Base-by-base conservation (phyloP, 1,139 yeast species). In the Yamadazyma sp. region DNA sequence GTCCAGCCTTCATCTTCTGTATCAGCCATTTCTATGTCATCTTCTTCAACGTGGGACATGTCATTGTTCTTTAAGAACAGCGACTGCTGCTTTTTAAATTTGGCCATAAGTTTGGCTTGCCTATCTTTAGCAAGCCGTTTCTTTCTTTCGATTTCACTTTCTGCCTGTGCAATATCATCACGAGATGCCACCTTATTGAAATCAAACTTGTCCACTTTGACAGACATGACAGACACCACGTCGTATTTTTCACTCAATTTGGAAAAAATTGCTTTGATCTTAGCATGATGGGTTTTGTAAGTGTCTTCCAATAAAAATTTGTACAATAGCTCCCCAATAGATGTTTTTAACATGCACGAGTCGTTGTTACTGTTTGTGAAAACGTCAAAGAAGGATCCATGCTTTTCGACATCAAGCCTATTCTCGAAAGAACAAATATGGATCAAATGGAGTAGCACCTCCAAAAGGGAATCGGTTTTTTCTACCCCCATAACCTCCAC, bases 21-120 rank as follows among this genome's bases (percentile, higher is more conserved):
- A 17, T 62, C 59, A 38, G 64, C 71, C 62, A 68, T 67, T 30
- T 69, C 76, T 7, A 57, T 54, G 28, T 67, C 75, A 34, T 61
- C 57, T 31, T 51, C 33, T 24, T 62, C 67, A n/a, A 43, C 48
- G 17, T 48, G 45, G 10, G 59, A 65, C 32, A 60, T 61, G 1
- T 62, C 66, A 34, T 66, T 61, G 12, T 77, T 75, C 44, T 76
- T 74, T 38, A 83, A 76, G 59, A 90, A 90, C 60, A 70, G 73
- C 12, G 75, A 64, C 53, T 89, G 97, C 51, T 88, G 95, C 48
- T 78, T 79, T 43, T 81, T 81, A 60, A 92, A 80, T 47, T 84
- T 88, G 2, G 82, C 88, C 75, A 90, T 61, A 32, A 90, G 71
- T 51, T 80, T 85, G 7, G 76, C 78, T 52, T 83, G 87, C 47